Evolutionary conservation across 192 early-diverging fungal species (phyloP).

Genomic region (Backusella westeae): DNA sequence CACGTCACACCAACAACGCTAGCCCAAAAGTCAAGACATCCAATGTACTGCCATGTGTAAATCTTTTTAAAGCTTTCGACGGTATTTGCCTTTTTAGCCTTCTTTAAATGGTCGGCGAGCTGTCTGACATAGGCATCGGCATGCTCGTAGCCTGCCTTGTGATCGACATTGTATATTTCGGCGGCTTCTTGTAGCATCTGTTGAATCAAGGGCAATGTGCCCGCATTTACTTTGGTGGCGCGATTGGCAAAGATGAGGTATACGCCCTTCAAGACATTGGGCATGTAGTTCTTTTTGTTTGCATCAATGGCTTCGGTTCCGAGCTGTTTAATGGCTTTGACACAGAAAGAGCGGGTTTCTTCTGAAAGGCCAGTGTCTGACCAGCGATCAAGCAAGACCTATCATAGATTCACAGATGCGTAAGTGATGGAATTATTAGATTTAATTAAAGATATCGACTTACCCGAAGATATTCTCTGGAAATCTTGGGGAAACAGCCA

Average conservation of each 20-base stretch:
- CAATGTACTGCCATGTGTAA: slow-evolving; percentile 96
- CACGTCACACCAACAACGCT: slow-evolving; percentile 74
- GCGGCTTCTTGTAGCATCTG: slow-evolving; percentile 90
- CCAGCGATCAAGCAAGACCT: slow-evolving; percentile 53
- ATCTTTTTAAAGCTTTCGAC: slow-evolving; percentile 84
- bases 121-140: slow-evolving; percentile 89
- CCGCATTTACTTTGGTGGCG: slow-evolving; percentile 67
- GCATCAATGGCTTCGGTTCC: slow-evolving; percentile 16
- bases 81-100: slow-evolving; percentile 77
- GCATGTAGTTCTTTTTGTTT: slow-evolving; percentile 15
- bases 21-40: slow-evolving; percentile 86
- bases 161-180: slow-evolving; percentile 79
- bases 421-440: no score
- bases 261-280: slow-evolving; percentile 64
- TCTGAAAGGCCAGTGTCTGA: slow-evolving; percentile 49
- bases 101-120: slow-evolving; percentile 84
- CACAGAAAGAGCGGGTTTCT: slow-evolving; percentile 70
- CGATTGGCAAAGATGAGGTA: slow-evolving; percentile 77
- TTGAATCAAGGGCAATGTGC: slow-evolving; percentile 72
- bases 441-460: neutral
- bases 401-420: neutral
- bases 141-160: slow-evolving; percentile 79
- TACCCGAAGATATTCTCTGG: slow-evolving; percentile 77
- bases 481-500: slow-evolving; percentile 76
- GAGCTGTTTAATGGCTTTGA: slow-evolving; percentile 61